Base-by-base conservation (phyloP, 768 basidiomycete species). In the Artomyces pyxidatus region DNA sequence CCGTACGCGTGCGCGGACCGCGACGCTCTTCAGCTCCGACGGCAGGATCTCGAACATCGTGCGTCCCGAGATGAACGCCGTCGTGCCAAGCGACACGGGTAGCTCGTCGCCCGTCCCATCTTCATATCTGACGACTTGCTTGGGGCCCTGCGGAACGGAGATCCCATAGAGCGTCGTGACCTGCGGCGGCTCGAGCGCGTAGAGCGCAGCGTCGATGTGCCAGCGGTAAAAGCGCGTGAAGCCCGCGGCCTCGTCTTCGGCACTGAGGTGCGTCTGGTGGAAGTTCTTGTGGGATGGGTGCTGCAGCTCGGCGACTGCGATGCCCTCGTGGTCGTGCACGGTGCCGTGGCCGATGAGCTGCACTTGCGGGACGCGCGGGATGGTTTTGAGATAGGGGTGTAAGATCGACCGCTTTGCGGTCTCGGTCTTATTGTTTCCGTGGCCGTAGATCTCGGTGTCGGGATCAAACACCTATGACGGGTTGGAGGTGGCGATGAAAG, bases 121-220 rank as follows among this genome's bases (percentile, higher is more conserved):
- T 58, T 90, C 88, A 59, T 91, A 89, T 51, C 84, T 67, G 52
- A 76, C 75, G 2, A 69, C 70, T 70, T 93, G 88, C n/a, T 51
- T 58, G 7, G 70, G 61, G 2, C 88, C 89, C 21, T 70, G 53
- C 3, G 90, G 91, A 0, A 92, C 80, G 3, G 57, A 68, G 50
- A 91, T 69, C 3, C 80, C 88, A 53, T 88, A 89, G 16, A 93
- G 75, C 1, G 88, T 88, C 6, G 91, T 93, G 37, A 87, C 88
- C 51, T 73, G 81, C 7, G 90, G 89, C 21, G 85, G 85, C 32
- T 76, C 74, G 17, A 83, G 69, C 42, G 81, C 78, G 60, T 85
- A 87, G 30, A 89, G 65, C 1, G 88, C 88, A 1, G 91, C 89
- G 54, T 92, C 90, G 64, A 92, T 90, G 63, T 93, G 88, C 88